These are phyloP conservation scores for Ustilago bromivora DNA, from an alignment of 1,284 basidiomycete species.

Conservation along the genomic window DNA sequence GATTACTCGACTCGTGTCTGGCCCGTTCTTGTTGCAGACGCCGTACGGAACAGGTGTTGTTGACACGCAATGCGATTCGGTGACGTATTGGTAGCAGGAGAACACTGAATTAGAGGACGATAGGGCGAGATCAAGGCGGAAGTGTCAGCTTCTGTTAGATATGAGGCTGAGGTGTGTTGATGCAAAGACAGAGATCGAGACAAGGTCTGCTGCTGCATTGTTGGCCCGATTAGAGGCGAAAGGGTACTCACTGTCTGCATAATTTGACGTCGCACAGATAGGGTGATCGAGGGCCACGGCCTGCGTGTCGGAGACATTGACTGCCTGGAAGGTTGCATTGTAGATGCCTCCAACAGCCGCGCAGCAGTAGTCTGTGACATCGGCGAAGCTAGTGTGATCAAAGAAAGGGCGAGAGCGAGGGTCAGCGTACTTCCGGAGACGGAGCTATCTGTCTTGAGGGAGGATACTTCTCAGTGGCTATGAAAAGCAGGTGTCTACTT, in stretches of 20 bases:
- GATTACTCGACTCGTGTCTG: constrained; percentile 40
- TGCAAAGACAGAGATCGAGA: too few species aligned
- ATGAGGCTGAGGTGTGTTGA: not conserved
- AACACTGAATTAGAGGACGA: constrained; percentile 25
- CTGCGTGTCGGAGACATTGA: constrained; percentile 33
- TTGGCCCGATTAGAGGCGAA: not conserved
- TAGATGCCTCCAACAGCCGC: constrained; percentile 56
- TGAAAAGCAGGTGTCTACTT: constrained; percentile 3
- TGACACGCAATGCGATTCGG: constrained; percentile 44
- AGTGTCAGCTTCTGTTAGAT: not conserved
- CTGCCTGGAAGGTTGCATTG: constrained; percentile 34
- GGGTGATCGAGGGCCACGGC: constrained; percentile 44
- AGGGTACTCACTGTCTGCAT: constrained; percentile 50
- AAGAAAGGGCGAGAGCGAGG: not conserved
- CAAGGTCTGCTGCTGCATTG: too few species aligned
- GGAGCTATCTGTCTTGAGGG: not conserved
- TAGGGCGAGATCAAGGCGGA: not conserved
- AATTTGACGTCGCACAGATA: constrained; percentile 51
- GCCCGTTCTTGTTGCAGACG: constrained; percentile 44
- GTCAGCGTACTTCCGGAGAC: not conserved
- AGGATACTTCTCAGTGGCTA: not conserved
- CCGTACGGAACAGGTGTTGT: constrained; percentile 50
- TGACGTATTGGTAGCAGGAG: constrained; percentile 55
- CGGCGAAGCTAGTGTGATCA: constrained; percentile 37
- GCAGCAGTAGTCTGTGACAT: constrained; percentile 60